Percentiles rank a stretch among this genome's conserved stretches.
phyloP scores from a whole-genome alignment of 441 rosid species.

The Bruguiera hainesii region DNA sequence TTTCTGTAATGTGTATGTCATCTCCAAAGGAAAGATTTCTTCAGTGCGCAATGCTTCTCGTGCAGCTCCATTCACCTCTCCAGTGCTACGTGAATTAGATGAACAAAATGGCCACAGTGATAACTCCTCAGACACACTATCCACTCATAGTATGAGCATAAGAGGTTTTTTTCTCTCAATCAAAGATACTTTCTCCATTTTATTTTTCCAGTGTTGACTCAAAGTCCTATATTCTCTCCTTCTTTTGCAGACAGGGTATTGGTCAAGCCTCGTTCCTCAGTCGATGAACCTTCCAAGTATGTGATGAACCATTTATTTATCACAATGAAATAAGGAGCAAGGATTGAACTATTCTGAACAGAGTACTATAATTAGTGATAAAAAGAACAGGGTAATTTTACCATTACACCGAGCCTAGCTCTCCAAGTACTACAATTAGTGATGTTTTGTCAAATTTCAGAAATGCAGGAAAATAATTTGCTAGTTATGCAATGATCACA shows the following conservation, averaged over 20 bases:
- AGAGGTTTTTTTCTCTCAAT: constrained; percentile 42
- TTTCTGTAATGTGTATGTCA: constrained; percentile 76
- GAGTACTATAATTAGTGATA: too few species aligned
- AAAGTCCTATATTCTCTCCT: not conserved
- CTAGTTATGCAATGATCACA: too few species aligned
- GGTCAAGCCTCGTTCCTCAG: constrained; percentile 39
- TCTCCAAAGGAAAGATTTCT: constrained; percentile 75
- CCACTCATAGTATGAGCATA: constrained; percentile 36
- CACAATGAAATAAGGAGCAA: too few species aligned
- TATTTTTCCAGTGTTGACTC: not conserved
- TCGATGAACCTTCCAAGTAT: constrained; percentile 61
- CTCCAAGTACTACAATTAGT: too few species aligned
- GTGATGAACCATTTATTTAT: constrained; percentile 4
- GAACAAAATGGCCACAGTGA: constrained; percentile 22
- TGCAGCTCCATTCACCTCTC: constrained; percentile 60
- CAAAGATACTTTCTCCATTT: not conserved
- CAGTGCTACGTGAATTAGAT: constrained; percentile 52
- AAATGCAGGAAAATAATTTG: too few species aligned
- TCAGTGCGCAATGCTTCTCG: constrained; percentile 59
- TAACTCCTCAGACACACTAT: constrained; percentile 25
- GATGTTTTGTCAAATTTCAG: too few species aligned
- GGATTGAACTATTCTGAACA: too few species aligned
- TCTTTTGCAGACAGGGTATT: constrained; percentile 39
- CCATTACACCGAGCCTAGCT: too few species aligned
- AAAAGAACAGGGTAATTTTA: too few species aligned